Percentiles rank a stretch among this genome's conserved stretches.
These are phyloP conservation scores for Leccinum boreale DNA, from an alignment of 768 basidiomycete species.

Conservation along the genomic window DNA sequence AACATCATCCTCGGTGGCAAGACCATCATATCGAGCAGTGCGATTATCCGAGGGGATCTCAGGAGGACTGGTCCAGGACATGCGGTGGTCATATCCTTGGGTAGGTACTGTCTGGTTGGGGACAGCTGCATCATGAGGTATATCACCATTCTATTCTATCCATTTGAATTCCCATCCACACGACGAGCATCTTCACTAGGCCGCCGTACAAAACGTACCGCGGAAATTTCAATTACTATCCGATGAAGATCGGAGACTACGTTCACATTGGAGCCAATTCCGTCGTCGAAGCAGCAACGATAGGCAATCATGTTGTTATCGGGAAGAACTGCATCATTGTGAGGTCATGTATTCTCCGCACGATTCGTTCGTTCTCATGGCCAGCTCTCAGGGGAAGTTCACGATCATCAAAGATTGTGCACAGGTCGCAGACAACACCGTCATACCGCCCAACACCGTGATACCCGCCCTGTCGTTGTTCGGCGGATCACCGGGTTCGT, in stretches of 20 bases:
- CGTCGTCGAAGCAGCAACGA: constrained; percentile 91
- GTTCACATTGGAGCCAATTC: constrained; percentile 90
- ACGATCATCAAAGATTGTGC: constrained; percentile 96
- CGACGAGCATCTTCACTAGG: constrained; percentile 32
- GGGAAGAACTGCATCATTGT: constrained; percentile 96
- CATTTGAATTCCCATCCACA: not conserved
- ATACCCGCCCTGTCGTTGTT: constrained; percentile 86
- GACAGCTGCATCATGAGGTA: constrained; percentile 88
- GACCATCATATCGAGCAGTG: constrained; percentile 87
- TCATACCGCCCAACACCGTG: constrained; percentile 89
- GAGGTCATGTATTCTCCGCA: constrained; percentile 24
- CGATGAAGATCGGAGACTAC: constrained; percentile 94
- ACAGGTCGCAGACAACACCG: constrained; percentile 82
- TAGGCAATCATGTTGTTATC: constrained; percentile 92
- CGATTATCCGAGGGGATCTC: constrained; percentile 92
- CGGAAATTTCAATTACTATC: constrained; percentile 94
- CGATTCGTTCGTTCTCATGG: not conserved
- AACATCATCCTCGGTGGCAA: constrained; percentile 98
- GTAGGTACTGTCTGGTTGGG: constrained; percentile 88
- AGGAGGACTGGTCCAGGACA: constrained; percentile 86
- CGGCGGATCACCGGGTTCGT: constrained; percentile 82
- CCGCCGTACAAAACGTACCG: constrained; percentile 90
- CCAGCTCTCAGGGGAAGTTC: constrained; percentile 75
- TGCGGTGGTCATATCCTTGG: constrained; percentile 90
- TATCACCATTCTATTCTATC: constrained; percentile 12